Percentiles rank a stretch among this genome's conserved stretches.
These are phyloP conservation scores for Bipolaris gigantea DNA, from an alignment of 2,329 filamentous ascomycete genomes.

Conservation along the genomic window DNA sequence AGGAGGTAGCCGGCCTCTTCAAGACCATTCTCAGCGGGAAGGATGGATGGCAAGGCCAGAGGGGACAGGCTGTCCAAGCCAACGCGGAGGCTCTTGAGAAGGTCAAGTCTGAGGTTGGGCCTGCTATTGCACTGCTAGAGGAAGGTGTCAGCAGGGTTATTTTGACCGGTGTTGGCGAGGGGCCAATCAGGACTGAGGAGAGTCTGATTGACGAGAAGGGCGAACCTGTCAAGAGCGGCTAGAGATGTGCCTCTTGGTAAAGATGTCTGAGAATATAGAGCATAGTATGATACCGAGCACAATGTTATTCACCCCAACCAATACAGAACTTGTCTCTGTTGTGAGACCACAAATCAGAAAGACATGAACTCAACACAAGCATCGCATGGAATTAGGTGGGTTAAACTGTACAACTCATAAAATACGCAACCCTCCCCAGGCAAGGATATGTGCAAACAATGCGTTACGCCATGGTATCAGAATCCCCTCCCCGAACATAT, in stretches of 20 bases:
- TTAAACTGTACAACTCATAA: neutral
- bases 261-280: neutral
- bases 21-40: conserved; percentile 65
- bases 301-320: neutral
- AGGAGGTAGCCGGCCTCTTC: conserved; percentile 75
- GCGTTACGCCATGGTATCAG: conserved; percentile 16
- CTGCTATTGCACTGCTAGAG: conserved; percentile 57
- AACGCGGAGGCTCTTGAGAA: conserved; percentile 61
- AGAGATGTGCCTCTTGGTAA: conserved; percentile 7
- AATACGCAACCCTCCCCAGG: neutral
- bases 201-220: conserved; percentile 69
- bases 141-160: conserved; percentile 87
- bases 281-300: conserved; percentile 9
- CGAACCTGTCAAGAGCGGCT: conserved; percentile 28
- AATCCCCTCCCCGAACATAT: conserved; percentile 2
- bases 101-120: conserved; percentile 53
- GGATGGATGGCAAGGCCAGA: conserved; percentile 70
- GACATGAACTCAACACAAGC: neutral
- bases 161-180: conserved; percentile 86
- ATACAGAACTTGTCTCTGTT: neutral
- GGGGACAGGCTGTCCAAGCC: conserved; percentile 56
- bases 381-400: neutral
- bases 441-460: conserved; percentile 3
- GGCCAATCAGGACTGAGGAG: conserved; percentile 77
- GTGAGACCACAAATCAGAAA: neutral